A percentile compares a stretch with the other conserved stretches of the same genome.
phyloP scores from a whole-genome alignment of 1,284 basidiomycete species.

The Boletellus sp. region DNA sequence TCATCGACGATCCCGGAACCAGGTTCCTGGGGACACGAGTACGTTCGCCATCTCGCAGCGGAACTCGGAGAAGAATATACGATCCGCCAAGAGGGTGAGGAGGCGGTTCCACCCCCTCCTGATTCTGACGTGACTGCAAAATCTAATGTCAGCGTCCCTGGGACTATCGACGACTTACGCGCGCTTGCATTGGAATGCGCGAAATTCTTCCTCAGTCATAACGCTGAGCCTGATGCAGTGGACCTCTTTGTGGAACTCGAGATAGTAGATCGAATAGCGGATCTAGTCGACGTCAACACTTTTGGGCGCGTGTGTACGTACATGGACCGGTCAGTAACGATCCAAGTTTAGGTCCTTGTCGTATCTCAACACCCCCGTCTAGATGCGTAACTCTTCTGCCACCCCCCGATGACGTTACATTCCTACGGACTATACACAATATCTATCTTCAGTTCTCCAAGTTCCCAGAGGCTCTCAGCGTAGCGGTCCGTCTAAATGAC shows the following conservation, averaged over 20 bases:
- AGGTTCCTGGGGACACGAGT: constrained; percentile 98
- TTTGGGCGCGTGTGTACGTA: constrained; percentile 95
- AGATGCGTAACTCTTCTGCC: constrained; percentile 91
- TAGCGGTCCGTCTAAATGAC: constrained; percentile 87
- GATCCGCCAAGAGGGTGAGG: constrained; percentile 50
- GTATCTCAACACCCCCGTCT: constrained; percentile 13
- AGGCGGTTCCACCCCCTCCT: constrained; percentile 26
- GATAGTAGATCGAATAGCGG: constrained; percentile 76
- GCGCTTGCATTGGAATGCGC: constrained; percentile 84
- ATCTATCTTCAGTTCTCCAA: constrained; percentile 89
- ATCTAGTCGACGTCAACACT: constrained; percentile 84
- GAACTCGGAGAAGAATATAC: constrained; percentile 95
- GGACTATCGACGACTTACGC: constrained; percentile 72
- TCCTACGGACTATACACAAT: constrained; percentile 86
- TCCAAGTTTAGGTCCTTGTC: neutral
- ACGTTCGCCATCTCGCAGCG: constrained; percentile 94
- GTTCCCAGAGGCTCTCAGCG: constrained; percentile 87
- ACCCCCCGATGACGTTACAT: constrained; percentile 89
- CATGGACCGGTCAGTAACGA: constrained; percentile 79
- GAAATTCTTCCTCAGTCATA: constrained; percentile 89
- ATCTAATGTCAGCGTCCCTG: constrained; percentile 36
- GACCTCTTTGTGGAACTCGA: constrained; percentile 95
- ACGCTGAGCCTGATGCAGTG: constrained; percentile 98
- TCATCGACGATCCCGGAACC: constrained; percentile 77
- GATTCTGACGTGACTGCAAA: constrained; percentile 33